Conservation (phyloP, 2,329 filamentous ascomycete genomes). For the Pseudogymnoascus sp. region DNA sequence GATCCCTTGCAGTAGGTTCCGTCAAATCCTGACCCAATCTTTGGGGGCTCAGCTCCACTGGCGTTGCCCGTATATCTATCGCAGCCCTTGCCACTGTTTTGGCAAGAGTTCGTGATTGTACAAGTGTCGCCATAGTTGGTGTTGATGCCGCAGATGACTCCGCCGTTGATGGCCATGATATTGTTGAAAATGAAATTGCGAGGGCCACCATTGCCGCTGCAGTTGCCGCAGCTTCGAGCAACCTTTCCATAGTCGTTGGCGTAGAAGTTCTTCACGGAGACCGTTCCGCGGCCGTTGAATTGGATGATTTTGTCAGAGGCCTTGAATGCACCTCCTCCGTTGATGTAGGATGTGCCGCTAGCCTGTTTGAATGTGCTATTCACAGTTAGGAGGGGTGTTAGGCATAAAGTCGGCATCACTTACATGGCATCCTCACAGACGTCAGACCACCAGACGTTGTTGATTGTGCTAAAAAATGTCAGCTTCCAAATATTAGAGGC, state of each 20-base stretch:
- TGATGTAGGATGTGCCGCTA: conserved; percentile 38
- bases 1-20: conserved; percentile 31
- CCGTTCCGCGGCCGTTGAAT: conserved; percentile 38
- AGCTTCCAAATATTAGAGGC: conserved; percentile 15
- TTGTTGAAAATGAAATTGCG: conserved; percentile 41
- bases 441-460: conserved; percentile 26
- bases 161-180: conserved; percentile 37
- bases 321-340: conserved; percentile 39
- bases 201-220: conserved; percentile 34
- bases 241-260: conserved; percentile 43
- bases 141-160: conserved; percentile 44
- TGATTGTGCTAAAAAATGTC: conserved; percentile 25
- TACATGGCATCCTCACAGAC: conserved; percentile 24
- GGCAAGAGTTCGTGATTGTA: conserved; percentile 36
- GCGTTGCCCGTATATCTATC: conserved; percentile 33
- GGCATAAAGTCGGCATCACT: not conserved
- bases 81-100: conserved; percentile 27
- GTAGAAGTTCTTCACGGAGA: conserved; percentile 33
- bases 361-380: conserved; percentile 31
- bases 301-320: conserved; percentile 39
- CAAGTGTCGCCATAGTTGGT: conserved; percentile 45
- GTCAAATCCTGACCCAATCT: conserved; percentile 35
- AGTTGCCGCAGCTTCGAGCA: conserved; percentile 47
- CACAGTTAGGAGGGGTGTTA: not conserved
- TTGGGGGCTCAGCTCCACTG: conserved; percentile 33